These are phyloP conservation scores for Penstemon eatonii DNA, from an alignment of 257 asterid genomes.

Conservation along the genomic window DNA sequence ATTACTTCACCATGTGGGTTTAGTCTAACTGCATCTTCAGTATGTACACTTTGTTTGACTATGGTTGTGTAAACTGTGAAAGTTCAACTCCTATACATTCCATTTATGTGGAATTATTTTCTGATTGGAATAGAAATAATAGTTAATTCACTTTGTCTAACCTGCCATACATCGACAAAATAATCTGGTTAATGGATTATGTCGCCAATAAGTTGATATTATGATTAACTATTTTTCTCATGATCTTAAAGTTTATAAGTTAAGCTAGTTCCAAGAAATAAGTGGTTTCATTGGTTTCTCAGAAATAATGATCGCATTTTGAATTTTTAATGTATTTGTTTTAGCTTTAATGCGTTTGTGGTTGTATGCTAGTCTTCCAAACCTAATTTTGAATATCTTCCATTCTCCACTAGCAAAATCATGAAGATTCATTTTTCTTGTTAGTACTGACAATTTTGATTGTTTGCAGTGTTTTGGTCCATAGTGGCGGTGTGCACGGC, in stretches of 20 bases:
- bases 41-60: not conserved
- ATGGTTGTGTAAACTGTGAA: slow-evolving; percentile 1
- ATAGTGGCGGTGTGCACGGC: slow-evolving; percentile 57
- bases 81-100: slow-evolving; percentile 1
- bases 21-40: not conserved
- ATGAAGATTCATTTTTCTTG: slow-evolving; percentile 14
- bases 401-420: slow-evolving; percentile 10
- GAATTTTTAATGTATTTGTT: slow-evolving; percentile 12
- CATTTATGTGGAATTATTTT: slow-evolving; percentile 9
- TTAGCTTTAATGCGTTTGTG: slow-evolving; percentile 21
- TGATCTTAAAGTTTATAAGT: slow-evolving; percentile 9
- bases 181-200: slow-evolving; percentile 15
- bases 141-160: slow-evolving; percentile 1
- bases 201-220: slow-evolving; percentile 19
- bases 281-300: slow-evolving; percentile 7
- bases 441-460: slow-evolving; percentile 16
- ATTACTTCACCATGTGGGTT: slow-evolving; percentile 2
- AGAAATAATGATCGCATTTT: slow-evolving; percentile 5
- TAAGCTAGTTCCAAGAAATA: slow-evolving; percentile 3
- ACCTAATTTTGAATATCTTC: slow-evolving; percentile 17
- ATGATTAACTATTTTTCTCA: slow-evolving; percentile 7
- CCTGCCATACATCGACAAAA: not conserved
- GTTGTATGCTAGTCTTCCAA: slow-evolving; percentile 19
- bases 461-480: slow-evolving; percentile 54
- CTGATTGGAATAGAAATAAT: slow-evolving; percentile 15